These are phyloP conservation scores for Trichophyton schoenleinii DNA, from an alignment of 2,329 filamentous ascomycete genomes.

Conservation along the genomic window DNA sequence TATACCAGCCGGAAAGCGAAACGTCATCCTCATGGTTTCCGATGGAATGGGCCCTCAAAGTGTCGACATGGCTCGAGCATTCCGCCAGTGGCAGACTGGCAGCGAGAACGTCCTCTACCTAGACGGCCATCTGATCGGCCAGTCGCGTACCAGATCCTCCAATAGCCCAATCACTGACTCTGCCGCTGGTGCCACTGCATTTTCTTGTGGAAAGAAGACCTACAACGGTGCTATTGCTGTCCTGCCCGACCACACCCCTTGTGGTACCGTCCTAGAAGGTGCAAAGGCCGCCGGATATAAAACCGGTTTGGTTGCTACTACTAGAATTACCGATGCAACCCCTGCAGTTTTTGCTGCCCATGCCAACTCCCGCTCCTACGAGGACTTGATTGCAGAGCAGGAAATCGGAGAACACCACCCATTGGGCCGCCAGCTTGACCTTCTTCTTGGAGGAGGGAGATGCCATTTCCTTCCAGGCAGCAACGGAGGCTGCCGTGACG, in stretches of 20 bases:
- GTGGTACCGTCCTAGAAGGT: slow-evolving; percentile 85
- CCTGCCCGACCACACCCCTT: slow-evolving; percentile 70
- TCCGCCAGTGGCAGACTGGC: slow-evolving; percentile 66
- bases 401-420: slow-evolving; percentile 75
- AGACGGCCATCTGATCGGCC: slow-evolving; percentile 81
- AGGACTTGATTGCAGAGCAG: slow-evolving; percentile 85
- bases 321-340: slow-evolving; percentile 87
- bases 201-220: slow-evolving; percentile 82
- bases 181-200: slow-evolving; percentile 89
- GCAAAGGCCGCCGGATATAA: slow-evolving; percentile 84
- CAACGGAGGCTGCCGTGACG: slow-evolving; percentile 63
- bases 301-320: slow-evolving; percentile 90
- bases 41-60: slow-evolving; percentile 97
- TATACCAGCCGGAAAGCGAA: slow-evolving; percentile 58
- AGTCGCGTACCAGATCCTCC: slow-evolving; percentile 72
- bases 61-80: slow-evolving; percentile 73
- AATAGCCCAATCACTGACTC: slow-evolving; percentile 86
- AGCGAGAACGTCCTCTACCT: slow-evolving; percentile 63
- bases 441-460: slow-evolving; percentile 84
- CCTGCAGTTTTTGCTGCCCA: slow-evolving; percentile 91
- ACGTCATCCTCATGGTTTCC: slow-evolving; percentile 97
- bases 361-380: slow-evolving; percentile 63
- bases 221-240: slow-evolving; percentile 96
- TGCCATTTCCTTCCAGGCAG: slow-evolving; percentile 89
- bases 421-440: slow-evolving; percentile 73